Percentiles rank a stretch among this genome's conserved stretches.
These are phyloP conservation scores for Theileria orientalis DNA, from an alignment of 169 alveolate genomes.

Conservation along the genomic window DNA sequence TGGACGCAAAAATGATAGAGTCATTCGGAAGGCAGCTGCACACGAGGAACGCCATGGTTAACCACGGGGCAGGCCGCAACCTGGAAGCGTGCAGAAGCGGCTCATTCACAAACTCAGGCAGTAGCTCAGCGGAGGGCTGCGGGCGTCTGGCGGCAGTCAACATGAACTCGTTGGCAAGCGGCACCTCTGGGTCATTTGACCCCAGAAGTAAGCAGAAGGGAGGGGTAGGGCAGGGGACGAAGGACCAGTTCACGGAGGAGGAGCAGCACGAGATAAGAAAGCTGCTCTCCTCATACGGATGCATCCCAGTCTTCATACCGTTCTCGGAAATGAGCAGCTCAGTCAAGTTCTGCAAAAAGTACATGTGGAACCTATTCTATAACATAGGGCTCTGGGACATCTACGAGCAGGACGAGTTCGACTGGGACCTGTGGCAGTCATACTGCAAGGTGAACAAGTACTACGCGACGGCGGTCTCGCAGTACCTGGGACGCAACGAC, in stretches of 20 bases:
- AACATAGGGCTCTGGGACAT: slow-evolving; percentile 75
- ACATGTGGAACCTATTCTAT: slow-evolving; percentile 71
- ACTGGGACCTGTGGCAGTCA: slow-evolving; percentile 77
- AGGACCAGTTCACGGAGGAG: slow-evolving; percentile 25
- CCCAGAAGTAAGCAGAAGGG: not conserved
- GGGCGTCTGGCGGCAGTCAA: too few relatives aligned
- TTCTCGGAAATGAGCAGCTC: slow-evolving; percentile 13
- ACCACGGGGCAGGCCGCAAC: too few relatives aligned
- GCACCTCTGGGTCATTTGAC: not conserved
- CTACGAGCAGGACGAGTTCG: slow-evolving; percentile 69
- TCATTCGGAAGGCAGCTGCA: not conserved
- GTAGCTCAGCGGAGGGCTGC: not conserved
- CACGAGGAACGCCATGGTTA: too few relatives aligned
- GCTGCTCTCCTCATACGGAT: slow-evolving; percentile 38
- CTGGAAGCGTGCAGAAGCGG: too few relatives aligned
- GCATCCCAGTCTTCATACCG: slow-evolving; percentile 66
- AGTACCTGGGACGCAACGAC: slow-evolving; percentile 49
- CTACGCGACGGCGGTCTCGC: slow-evolving; percentile 64
- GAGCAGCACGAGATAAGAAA: slow-evolving; percentile 40
- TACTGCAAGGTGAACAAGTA: slow-evolving; percentile 69
- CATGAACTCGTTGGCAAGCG: too few relatives aligned
- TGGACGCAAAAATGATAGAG: not conserved
- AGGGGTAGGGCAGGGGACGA: not conserved
- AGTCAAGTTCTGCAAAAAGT: slow-evolving; percentile 41
- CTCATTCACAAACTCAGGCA: not conserved